A percentile compares a stretch with the other conserved stretches of the same genome.
phyloP scores from a whole-genome alignment of 805 yeast genomes.

The Lipomyces oligophaga region DNA sequence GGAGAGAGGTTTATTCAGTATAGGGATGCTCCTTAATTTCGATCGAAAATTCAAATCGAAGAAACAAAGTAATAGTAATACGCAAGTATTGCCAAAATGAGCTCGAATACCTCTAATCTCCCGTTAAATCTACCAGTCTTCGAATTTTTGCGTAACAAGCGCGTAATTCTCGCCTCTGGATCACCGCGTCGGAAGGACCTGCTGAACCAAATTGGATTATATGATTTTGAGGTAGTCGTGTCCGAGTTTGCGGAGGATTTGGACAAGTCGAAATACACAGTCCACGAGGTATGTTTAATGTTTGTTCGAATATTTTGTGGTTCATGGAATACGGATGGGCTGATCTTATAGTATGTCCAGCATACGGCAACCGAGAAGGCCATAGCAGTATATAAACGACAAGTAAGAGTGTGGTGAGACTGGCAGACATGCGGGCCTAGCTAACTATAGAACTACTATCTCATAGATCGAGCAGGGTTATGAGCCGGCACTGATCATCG shows the following conservation, averaged over 20 bases:
- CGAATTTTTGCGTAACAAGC: constrained; percentile 26
- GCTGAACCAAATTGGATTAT: constrained; percentile 47
- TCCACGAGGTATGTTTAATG: constrained; percentile 42
- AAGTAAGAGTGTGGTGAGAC: too few relatives aligned
- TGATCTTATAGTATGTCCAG: constrained; percentile 50
- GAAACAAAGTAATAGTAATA: neutral
- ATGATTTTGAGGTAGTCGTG: constrained; percentile 44
- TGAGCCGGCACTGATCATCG: constrained; percentile 38
- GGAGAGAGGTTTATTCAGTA: too few relatives aligned
- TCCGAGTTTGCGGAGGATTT: constrained; percentile 78
- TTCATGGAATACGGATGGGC: neutral
- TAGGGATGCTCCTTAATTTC: too few relatives aligned
- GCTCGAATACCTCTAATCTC: too few relatives aligned
- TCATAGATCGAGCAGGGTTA: constrained; percentile 37
- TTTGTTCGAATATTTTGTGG: neutral
- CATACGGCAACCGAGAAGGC: constrained; percentile 71
- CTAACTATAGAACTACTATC: too few relatives aligned
- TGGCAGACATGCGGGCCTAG: neutral
- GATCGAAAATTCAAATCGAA: too few relatives aligned
- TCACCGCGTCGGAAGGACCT: constrained; percentile 80
- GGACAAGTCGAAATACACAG: constrained; percentile 48
- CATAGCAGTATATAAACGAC: constrained; percentile 51
- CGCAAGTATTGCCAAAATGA: neutral
- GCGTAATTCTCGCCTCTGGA: constrained; percentile 69
- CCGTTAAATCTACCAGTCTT: constrained; percentile 23